Evolutionary conservation across 495 filamentous ascomycete species (phyloP).

Genomic region (Apiosordaria backusii): DNA sequence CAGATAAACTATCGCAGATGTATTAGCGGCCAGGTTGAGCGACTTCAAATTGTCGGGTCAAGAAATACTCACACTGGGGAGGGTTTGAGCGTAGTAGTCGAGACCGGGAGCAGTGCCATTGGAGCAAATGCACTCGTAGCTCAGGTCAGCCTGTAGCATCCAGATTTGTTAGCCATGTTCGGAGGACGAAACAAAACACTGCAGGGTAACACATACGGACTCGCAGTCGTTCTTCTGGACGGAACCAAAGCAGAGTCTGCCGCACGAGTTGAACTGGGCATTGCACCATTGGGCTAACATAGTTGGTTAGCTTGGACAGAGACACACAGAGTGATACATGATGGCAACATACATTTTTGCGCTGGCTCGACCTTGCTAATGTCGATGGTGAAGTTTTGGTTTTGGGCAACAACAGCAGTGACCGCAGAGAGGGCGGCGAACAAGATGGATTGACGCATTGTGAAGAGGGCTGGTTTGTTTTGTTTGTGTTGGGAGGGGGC

Average conservation of each 20-base stretch:
- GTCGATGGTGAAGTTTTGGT: constrained; percentile 35
- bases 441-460: constrained; percentile 31
- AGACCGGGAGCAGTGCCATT: constrained; percentile 36
- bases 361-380: constrained; percentile 16
- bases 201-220: too few species aligned
- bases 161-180: too few species aligned
- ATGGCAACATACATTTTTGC: constrained; percentile 26
- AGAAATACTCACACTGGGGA: constrained; percentile 31
- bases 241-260: constrained; percentile 27
- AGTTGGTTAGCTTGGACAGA: constrained; percentile 8
- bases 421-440: constrained; percentile 34
- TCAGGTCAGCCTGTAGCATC: constrained; percentile 24
- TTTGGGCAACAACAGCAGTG: constrained; percentile 27
- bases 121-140: constrained; percentile 33
- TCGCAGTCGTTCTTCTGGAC: constrained; percentile 28
- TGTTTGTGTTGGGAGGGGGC: background rate
- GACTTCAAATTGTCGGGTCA: background rate
- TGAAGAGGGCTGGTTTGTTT: constrained; percentile 11
- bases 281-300: constrained; percentile 33
- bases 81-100: constrained; percentile 36
- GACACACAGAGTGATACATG: background rate
- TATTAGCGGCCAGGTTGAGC: background rate
- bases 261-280: constrained; percentile 36
- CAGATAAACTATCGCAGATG: constrained; percentile 30
- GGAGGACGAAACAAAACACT: too few species aligned